Base-by-base conservation (phyloP, 805 yeast species). In the Hanseniaspora lachancei region DNA sequence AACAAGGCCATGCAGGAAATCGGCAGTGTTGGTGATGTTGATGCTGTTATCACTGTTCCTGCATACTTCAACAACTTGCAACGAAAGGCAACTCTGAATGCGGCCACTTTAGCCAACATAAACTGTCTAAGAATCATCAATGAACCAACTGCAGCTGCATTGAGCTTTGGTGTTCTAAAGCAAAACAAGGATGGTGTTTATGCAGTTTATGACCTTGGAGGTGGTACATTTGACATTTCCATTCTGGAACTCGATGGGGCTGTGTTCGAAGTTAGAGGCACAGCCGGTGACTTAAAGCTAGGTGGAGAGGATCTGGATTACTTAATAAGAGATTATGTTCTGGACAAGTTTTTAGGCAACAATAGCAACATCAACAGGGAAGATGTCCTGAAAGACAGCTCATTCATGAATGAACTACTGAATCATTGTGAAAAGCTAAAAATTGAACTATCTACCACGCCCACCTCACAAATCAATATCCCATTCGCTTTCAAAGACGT, bases 291-390 rank as follows among this genome's bases (percentile, higher is more conserved):
- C 68, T 84, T 91, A 21, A 91, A 84, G 70, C 74, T 85, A 62
- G 95, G 95, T 62, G 95, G 95, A 58, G 91, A 85, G 68, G 95
- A 85, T 70, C 83, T 84, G 66, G 95, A 85, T 70, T 81, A 79
- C 62, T 72, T 84, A 52, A 70, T 85, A 21, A 72, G 79, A 61
- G 68, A 74, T 41, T 70, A 80, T 69, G 80, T 85, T 54, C 67
- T 84, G 36, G 79, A 78, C 23, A 70, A 69, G 38, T 83, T 84
- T 71, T 71, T 80, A 65, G 65, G 70, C 55, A 76, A 77, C 61
- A 74, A 77, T 29, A 77, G 81, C 61, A 39, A 42, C 21, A 21
- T 50, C 6, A 35, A 34, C 21, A 58, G 59, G 24, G 60, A 60
- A 13, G 59, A 54, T 0, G 65, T 83, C 34, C 71, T 74, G 61